A percentile compares a stretch with the other conserved stretches of the same genome.
Conservation (phyloP, 2,329 filamentous ascomycete genomes). For the Trichoderma brevicompactum region DNA sequence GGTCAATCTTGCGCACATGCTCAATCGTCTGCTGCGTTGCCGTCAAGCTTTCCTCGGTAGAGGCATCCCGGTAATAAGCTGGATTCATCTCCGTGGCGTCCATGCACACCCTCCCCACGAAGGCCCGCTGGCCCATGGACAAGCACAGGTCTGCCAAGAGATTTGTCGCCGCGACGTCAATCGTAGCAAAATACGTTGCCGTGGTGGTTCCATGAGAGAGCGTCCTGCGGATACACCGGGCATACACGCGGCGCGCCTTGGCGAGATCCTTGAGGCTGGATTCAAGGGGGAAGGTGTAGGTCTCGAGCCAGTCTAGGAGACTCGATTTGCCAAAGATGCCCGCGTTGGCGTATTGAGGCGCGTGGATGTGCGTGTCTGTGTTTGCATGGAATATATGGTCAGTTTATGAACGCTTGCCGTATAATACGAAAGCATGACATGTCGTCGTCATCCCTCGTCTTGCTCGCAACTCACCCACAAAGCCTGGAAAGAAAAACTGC, state of each 20-base stretch:
- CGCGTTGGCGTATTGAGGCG: conserved; percentile 90
- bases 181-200: conserved; percentile 92
- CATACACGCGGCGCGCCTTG: conserved; percentile 74
- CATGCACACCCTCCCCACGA: conserved; percentile 96
- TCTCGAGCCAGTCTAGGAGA: conserved; percentile 89
- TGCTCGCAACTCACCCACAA: conserved; percentile 63
- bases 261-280: conserved; percentile 67
- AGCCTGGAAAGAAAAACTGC: conserved; percentile 83
- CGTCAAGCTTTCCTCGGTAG: conserved; percentile 58
- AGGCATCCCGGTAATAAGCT: conserved; percentile 77
- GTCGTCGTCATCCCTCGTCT: too few relatives aligned
- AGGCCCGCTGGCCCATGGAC: conserved; percentile 80
- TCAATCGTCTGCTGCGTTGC: conserved; percentile 64
- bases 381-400: background rate
- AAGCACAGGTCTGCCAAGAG: conserved; percentile 84
- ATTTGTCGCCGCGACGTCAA: conserved; percentile 86
- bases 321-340: conserved; percentile 94
- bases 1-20: conserved; percentile 72
- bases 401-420: too few relatives aligned
- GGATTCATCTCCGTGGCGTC: conserved; percentile 70
- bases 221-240: conserved; percentile 76
- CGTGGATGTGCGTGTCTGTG: conserved; percentile 94
- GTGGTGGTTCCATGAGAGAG: conserved; percentile 91
- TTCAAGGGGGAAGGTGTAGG: conserved; percentile 94
- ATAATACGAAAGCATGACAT: too few relatives aligned